phyloP scores from a whole-genome alignment of 495 filamentous ascomycete genomes.

The Aspergillus cavernicola region DNA sequence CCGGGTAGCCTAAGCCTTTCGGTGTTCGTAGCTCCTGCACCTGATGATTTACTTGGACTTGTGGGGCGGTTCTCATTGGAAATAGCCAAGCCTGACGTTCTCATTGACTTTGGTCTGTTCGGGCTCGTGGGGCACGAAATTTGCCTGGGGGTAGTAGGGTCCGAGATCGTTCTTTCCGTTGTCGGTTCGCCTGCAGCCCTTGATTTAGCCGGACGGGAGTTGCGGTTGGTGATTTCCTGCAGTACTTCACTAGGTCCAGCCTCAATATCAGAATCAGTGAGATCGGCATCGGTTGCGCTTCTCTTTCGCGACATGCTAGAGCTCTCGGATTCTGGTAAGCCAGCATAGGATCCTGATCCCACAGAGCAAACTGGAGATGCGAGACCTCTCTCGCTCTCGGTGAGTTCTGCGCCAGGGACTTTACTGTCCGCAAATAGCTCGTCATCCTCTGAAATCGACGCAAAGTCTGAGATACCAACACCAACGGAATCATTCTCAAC shows the following conservation, averaged over 20 bases:
- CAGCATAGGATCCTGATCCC: neutral
- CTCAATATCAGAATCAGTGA: conserved; percentile 23
- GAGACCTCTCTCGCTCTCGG: neutral
- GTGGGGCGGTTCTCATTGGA: conserved; percentile 1
- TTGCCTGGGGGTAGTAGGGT: neutral
- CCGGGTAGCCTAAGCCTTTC: neutral
- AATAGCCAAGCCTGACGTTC: neutral
- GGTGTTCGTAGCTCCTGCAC: neutral
- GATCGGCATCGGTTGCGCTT: conserved; percentile 25
- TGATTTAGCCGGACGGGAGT: neutral
- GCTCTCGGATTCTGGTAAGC: conserved; percentile 6
- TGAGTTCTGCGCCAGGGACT: neutral
- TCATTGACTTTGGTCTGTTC: neutral
- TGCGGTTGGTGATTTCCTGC: neutral
- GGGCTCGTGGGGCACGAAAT: neutral
- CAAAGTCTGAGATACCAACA: neutral
- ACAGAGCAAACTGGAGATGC: neutral
- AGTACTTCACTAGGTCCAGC: neutral
- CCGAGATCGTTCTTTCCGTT: neutral
- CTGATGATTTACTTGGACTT: neutral
- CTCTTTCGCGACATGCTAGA: conserved; percentile 16
- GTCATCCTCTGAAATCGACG: neutral
- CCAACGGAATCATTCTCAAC: neutral
- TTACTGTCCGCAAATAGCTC: neutral
- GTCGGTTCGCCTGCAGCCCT: neutral